Evolutionary conservation across 202 grass and related monocot species (phyloP), one percentile per base, ranked within the genome.

Genomic region (Setaria italica): DNA sequence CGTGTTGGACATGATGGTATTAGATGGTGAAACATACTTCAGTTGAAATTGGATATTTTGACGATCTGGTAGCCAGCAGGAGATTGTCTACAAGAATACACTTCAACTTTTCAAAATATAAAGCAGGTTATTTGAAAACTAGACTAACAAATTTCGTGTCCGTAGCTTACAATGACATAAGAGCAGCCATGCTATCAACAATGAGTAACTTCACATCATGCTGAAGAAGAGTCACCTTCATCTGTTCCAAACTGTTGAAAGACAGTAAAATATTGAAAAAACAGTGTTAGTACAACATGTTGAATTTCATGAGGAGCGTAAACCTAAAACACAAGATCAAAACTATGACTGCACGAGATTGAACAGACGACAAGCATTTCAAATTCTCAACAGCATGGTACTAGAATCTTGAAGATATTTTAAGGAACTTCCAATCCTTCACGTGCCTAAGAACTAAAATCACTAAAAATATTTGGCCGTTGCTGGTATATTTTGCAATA

Each of bases 131-230:
- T 74, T 19, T 83, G 11, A 9, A 29, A 83, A 53, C 12, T 41
- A 39, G 29, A 67, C 13, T 15, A 67, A 43, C 47, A 65, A 65
- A 75, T 20, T 76, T 30, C 5, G 49, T 78, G 65, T 53, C 15
- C 64, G 78, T 81, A 78, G 74, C 90, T 83, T 85, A 95, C 91
- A 83, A 62, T 20, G 85, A 82, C 42, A 82, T 67, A 85, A 98
- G 88, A 90, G 91, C 88, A 88, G 96, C 93, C 84, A 99, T 89
- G 84, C 96, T 98, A 89, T 98, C 91, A 80, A 98, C 91, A 88
- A 98, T 88, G 67, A 98, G 86, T 86, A 98, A 84, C 86, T 95
- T 98, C 88, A 98, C 93, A 82, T 95, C 91, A 83, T 94, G 78
- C 62, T 95, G 93, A 48, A 99, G 88, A 41, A 94, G 84, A 80